These are phyloP conservation scores for Cinnamomum micranthum DNA, from an alignment of 164 flowering plant species.

Conservation along the genomic window DNA sequence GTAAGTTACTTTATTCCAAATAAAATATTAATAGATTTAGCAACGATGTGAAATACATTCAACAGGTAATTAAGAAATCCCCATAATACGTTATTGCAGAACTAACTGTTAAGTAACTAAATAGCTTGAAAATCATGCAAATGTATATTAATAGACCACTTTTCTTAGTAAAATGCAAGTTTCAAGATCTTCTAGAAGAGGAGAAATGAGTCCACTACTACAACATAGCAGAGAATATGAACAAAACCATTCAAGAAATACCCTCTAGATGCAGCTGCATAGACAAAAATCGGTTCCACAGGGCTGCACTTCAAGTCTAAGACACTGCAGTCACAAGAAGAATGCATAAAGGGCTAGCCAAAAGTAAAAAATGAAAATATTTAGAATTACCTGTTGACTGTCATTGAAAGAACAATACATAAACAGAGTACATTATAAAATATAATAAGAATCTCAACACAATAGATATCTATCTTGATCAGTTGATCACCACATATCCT, in stretches of 20 bases:
- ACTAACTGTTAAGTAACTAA: neutral
- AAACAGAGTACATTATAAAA: too few relatives aligned
- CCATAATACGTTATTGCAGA: too few relatives aligned
- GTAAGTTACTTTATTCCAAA: too few relatives aligned
- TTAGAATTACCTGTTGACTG: too few relatives aligned
- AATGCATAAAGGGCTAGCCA: constrained; percentile 7
- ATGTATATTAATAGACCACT: neutral
- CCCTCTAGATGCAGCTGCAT: constrained; percentile 92
- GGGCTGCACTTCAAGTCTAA: constrained; percentile 94
- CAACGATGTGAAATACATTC: too few relatives aligned
- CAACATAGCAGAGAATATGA: neutral
- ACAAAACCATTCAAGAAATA: constrained; percentile 16
- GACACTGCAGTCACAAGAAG: constrained; percentile 52
- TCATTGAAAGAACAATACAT: too few relatives aligned
- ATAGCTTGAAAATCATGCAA: neutral
- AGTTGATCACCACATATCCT: neutral
- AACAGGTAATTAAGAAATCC: too few relatives aligned
- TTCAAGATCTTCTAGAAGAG: neutral
- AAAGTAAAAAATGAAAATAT: neutral
- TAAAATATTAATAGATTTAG: too few relatives aligned
- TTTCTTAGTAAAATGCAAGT: neutral
- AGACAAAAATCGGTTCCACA: constrained; percentile 92
- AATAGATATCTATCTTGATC: neutral
- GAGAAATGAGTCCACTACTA: neutral
- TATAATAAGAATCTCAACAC: too few relatives aligned